Base-by-base conservation (phyloP, 2,329 filamentous ascomycete genomes). In the Xylaria sp. region DNA sequence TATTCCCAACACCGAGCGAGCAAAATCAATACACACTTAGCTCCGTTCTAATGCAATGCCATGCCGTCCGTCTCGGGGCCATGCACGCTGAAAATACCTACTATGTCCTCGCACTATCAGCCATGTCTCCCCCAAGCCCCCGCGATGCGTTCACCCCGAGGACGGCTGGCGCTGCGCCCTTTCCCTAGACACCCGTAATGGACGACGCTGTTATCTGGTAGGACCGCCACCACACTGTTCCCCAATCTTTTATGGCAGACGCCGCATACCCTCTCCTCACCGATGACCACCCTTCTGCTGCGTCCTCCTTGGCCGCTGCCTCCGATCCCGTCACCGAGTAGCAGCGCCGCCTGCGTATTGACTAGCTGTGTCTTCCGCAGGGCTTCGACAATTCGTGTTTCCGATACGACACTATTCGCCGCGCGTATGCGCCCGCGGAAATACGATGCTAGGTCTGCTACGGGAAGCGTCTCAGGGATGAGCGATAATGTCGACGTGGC, bases 231-330 rank as follows among this genome's bases (percentile, higher is more conserved):
- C 19, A 97, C 96, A 79, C 92, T 97, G 1, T 93, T 92, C 1
- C 94, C 95, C 72, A 99, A 87, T 72, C 96, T 85, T 84, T 98
- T 98, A 80, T 97, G 92, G 78, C 96, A 99, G 17, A 97, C 93
- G 12, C 92, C 90, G 78, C 96, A 99, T 63, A 97, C 91, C 60
- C 93, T 85, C 77, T 98, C 95, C 75, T 99, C 95, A 9, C 88
- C 89, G 60, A 99, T 90, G 21, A 93, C 88, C 11, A 98, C 94
- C 72, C 93, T 87, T 62, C 86, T 81, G 73, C 86, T 88, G 61
- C 85, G 82, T 11, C 86, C 86, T 55, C 82, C 83, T 69, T 87
- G 85, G 0, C 84, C 84, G 30, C 84, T 83, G 27, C 82, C 81
- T 1, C 81, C 79, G n/a, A 82, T 72, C 12, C 88, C 86, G 67